Evolutionary conservation across 2,329 filamentous ascomycete genomes (phyloP), one percentile per base, ranked within the genome.

Genomic region (Ophiostoma sp.): DNA sequence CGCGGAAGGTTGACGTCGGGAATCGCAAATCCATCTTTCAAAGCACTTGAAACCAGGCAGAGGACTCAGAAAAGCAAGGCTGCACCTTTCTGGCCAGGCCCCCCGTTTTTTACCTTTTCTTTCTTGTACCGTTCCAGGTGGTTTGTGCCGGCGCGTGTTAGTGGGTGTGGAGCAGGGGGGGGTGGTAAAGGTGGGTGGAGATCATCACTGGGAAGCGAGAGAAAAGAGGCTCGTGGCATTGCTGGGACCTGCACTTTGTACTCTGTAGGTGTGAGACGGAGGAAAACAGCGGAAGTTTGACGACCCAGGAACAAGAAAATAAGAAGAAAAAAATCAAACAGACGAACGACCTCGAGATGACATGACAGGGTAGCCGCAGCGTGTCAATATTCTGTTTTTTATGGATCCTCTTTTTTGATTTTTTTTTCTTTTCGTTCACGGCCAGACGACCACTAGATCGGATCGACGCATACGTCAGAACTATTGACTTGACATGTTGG

Each of bases 161-260:
- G 64, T 68, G 25, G 42, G 64, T 68, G 64, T 68, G 64, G 64
- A 68, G 45, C 64, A 68, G 42, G 64, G 42, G 28, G 22, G n/a
- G 36, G 22, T 8, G 22, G 28, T 28, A 39, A 17, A 15, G 19
- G 61, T 66, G 61, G 61, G 61, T 66, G 61, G 36, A n/a, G 22
- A 66, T 19, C 36, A 28, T 48, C 42, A 48, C 42, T 48, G 0
- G 50, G 50, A 25, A 2, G 4, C 25, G 61, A 64, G 7, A 63
- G 17, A 6, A n/a, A 39, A 15, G 39, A 28, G 45, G 61, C 36
- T 66, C 61, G 61, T 66, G 61, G 61, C 61, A 66, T 66, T 66
- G 61, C 61, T 66, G 42, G 42, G 42, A 19, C 42, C 42, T 48
- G 8, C 19, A 19, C 33, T 31, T n/a, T 36, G 17, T n/a, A n/a